Evolutionary conservation across 208 protist species (phyloP).

Genomic region (Trypanosoma vivax): DNA sequence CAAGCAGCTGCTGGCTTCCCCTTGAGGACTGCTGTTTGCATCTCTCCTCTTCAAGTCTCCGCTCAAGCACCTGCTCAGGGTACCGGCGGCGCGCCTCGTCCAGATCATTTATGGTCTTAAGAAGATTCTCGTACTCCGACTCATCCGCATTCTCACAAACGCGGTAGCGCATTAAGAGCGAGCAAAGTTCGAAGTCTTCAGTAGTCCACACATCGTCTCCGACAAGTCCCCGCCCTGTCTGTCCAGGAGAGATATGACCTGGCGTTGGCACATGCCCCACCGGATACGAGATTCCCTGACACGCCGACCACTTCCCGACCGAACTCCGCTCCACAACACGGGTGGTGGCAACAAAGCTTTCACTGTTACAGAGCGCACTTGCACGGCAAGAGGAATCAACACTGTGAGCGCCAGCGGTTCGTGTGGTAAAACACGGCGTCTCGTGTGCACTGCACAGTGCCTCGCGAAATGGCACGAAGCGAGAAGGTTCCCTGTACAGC

Average conservation of each 20-base stretch:
- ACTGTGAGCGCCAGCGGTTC: too few species aligned
- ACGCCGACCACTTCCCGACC: too few species aligned
- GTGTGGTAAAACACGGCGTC: too few species aligned
- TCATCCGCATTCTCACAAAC: conserved; percentile 13
- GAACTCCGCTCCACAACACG: too few species aligned
- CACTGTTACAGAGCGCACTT: too few species aligned
- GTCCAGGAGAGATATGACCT: too few species aligned
- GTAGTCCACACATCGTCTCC: conserved; percentile 4
- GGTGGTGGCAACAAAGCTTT: too few species aligned
- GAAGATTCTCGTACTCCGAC: conserved; percentile 6
- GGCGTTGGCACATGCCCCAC: too few species aligned
- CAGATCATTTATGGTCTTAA: conserved; percentile 5
- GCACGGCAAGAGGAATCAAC: too few species aligned
- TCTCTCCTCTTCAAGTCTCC: conserved; percentile 4
- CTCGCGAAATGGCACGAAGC: background rate
- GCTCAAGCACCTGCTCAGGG: conserved; percentile 8
- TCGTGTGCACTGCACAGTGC: too few species aligned
- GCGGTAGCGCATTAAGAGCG: conserved; percentile 5
- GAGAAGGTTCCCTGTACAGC: background rate
- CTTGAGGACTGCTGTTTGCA: background rate
- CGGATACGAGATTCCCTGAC: too few species aligned
- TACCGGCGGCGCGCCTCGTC: conserved; percentile 2
- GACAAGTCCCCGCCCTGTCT: too few species aligned
- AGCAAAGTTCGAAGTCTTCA: conserved; percentile 4
- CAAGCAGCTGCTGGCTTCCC: conserved; percentile 2